Conservation (phyloP, 2,329 filamentous ascomycete species). For the Nectriaceae sp. region DNA sequence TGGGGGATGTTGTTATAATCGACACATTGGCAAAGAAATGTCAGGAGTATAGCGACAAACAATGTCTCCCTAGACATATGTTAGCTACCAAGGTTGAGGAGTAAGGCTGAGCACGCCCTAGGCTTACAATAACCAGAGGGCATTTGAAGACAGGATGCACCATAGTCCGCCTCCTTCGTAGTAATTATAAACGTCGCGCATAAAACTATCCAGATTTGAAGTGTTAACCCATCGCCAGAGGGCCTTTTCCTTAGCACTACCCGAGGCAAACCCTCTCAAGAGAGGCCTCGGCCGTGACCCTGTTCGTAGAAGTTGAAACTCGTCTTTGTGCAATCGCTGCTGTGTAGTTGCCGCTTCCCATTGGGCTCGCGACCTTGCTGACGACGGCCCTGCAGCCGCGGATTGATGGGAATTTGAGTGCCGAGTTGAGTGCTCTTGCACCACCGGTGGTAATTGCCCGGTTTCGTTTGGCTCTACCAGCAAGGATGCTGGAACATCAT, state of each 20-base stretch:
- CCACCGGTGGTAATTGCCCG: conserved; percentile 15
- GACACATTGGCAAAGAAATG: conserved; percentile 83
- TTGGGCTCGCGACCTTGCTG: conserved; percentile 47
- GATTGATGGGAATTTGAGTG: conserved; percentile 14
- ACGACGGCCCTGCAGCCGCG: conserved; percentile 40
- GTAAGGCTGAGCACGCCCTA: neutral
- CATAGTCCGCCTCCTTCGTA: conserved; percentile 81
- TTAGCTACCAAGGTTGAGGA: neutral
- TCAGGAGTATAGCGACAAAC: conserved; percentile 81
- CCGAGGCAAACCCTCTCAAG: conserved; percentile 30
- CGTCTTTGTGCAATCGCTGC: conserved; percentile 50
- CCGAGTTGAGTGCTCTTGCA: conserved; percentile 18
- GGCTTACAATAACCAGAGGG: conserved; percentile 71
- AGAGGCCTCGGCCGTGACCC: conserved; percentile 31
- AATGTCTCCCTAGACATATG: conserved; percentile 63
- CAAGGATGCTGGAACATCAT: conserved; percentile 65
- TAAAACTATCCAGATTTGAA: conserved; percentile 84
- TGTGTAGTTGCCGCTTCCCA: conserved; percentile 58
- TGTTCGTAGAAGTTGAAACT: conserved; percentile 19
- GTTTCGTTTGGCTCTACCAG: conserved; percentile 55
- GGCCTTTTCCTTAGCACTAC: conserved; percentile 65
- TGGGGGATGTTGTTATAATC: conserved; percentile 76
- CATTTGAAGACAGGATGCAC: conserved; percentile 76
- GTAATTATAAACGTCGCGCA: conserved; percentile 83
- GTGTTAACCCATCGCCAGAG: conserved; percentile 95